Evolutionary conservation across 441 rosid species (phyloP).

Genomic region (Adansonia madagascariensis): DNA sequence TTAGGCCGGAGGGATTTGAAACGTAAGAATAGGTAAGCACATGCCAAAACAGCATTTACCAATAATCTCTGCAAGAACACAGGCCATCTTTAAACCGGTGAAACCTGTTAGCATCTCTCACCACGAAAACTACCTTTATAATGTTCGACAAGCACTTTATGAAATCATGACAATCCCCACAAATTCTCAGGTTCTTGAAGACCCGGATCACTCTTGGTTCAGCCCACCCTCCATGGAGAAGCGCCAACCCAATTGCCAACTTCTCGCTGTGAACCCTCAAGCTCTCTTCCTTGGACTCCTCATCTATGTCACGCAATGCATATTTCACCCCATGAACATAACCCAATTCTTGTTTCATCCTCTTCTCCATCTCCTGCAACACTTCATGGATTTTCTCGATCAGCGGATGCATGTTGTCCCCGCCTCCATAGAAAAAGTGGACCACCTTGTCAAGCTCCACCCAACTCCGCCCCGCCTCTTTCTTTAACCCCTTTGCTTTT

Average conservation of each 20-base stretch:
- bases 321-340: conserved; percentile 52
- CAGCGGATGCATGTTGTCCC: conserved; percentile 64
- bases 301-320: conserved; percentile 74
- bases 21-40: neutral
- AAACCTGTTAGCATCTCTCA: conserved; percentile 66
- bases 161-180: conserved; percentile 57
- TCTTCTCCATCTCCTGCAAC: conserved; percentile 63
- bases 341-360: conserved; percentile 72
- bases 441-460: conserved; percentile 70
- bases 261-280: conserved; percentile 67
- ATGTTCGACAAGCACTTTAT: conserved; percentile 59
- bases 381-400: conserved; percentile 48
- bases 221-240: conserved; percentile 44
- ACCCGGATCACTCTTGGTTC: conserved; percentile 48
- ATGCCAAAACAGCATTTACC: conserved; percentile 1
- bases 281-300: conserved; percentile 67
- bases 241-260: conserved; percentile 61
- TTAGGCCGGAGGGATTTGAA: neutral
- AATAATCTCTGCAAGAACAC: conserved; percentile 14
- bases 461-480: conserved; percentile 87
- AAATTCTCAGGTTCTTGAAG: conserved; percentile 66
- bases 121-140: conserved; percentile 44
- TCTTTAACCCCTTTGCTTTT: conserved; percentile 56
- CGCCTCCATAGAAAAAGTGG: conserved; percentile 56
- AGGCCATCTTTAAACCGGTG: conserved; percentile 54